Base-by-base conservation (phyloP, 2,329 filamentous ascomycete species). In the Trichoderma sp. region DNA sequence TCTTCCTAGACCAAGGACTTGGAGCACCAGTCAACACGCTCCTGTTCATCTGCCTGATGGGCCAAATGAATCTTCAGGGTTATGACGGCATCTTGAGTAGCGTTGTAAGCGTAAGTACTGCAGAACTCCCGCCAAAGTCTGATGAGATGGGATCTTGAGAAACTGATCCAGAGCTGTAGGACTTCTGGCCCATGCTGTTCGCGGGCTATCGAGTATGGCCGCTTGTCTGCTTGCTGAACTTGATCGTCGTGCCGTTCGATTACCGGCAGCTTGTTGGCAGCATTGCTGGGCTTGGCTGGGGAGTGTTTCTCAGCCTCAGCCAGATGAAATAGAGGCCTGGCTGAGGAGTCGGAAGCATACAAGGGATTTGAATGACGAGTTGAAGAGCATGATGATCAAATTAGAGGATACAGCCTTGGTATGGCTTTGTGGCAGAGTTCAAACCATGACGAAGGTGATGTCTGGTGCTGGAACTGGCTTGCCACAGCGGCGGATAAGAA, bases 1-100 rank as follows among this genome's bases (percentile, higher is more conserved):
- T 69, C 31, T 10, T 69, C 61, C 5, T 69, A 40, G 68, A 66
- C 24, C 68, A 69, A 14, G 47, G 61, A 1, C 53, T 69, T 19
- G 53, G 68, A 35, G 61, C 68, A 47, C 53, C 52, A 4, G 37
- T 69, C 68, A 69, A 66, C 53, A 65, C 68, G 21, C 40, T 69
- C 19, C 21, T 69, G 37, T 69, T 69, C 53, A 69, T 69, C 33
- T 69, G 68, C 29, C 60, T 69, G 33, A 69, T 69, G 60, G 68
- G 61, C 19, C 61, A 69, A 19, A 65, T 69, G 68, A 65, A 31
- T 21, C 33, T 53, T 52, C 59, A 64, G 19, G 57, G 67, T n/a
- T 69, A 47, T 7, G 33, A 29, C 31, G 24, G 52, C n/a, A 65
- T 65, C n/a, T 2, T 52, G 24, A 35, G 49, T 21, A 69, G 55